phyloP scores from a whole-genome alignment of 2,329 filamentous ascomycete genomes.

The Ustilaginoidea virens region DNA sequence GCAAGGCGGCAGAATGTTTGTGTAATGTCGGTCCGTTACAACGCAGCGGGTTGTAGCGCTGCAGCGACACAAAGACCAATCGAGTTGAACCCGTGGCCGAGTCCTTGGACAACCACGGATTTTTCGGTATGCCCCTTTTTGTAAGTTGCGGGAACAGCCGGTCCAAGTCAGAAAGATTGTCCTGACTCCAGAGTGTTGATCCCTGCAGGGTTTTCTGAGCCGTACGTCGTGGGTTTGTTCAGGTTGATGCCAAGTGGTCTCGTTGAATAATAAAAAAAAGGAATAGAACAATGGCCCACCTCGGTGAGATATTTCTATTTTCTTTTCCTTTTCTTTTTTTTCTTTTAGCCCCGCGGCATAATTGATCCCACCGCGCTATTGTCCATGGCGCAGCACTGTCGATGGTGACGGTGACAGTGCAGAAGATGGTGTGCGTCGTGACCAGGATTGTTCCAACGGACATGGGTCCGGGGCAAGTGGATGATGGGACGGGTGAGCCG shows the following conservation, averaged over 20 bases:
- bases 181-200: too few relatives aligned
- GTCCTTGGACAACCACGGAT: background rate
- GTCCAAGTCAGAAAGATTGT: too few relatives aligned
- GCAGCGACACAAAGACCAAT: conserved; percentile 2
- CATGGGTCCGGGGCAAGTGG: conserved; percentile 3
- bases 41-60: conserved; percentile 4
- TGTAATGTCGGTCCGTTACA: conserved; percentile 9
- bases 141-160: too few relatives aligned
- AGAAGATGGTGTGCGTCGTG: conserved; percentile 1
- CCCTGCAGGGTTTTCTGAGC: too few relatives aligned
- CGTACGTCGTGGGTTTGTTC: too few relatives aligned
- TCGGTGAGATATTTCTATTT: too few relatives aligned
- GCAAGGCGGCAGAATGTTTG: conserved; percentile 4
- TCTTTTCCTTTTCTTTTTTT: too few relatives aligned
- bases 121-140: too few relatives aligned
- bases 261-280: background rate
- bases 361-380: conserved; percentile 3
- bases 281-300: background rate
- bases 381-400: conserved; percentile 4
- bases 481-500: background rate
- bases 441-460: conserved; percentile 5
- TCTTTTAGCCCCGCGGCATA: conserved; percentile 1
- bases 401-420: conserved; percentile 5
- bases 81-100: background rate
- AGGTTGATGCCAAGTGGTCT: too few relatives aligned